These are phyloP conservation scores for Pseudogymnoascus sp. DNA, from an alignment of 2,329 filamentous ascomycete species.

Conservation along the genomic window DNA sequence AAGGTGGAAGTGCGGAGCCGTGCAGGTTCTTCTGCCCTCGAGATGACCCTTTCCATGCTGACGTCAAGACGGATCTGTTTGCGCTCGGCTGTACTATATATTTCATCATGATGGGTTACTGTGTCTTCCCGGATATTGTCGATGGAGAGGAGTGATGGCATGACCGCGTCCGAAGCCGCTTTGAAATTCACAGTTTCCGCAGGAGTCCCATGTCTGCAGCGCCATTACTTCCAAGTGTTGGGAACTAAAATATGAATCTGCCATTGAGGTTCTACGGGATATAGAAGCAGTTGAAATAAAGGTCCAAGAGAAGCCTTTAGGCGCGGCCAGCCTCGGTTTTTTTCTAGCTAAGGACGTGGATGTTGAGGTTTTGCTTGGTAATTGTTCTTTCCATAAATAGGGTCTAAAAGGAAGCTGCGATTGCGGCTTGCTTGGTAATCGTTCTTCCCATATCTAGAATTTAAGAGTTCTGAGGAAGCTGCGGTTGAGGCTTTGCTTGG, in stretches of 20 bases:
- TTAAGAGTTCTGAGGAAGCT: no score
- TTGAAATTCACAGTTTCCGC: slow-evolving; percentile 13
- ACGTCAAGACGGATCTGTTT: slow-evolving; percentile 18
- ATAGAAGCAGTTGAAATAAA: background rate
- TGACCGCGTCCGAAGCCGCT: slow-evolving; percentile 15
- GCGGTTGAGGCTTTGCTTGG: no score
- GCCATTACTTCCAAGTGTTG: background rate
- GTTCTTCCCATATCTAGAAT: no score
- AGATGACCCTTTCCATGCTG: slow-evolving; percentile 11
- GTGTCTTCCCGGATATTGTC: slow-evolving; percentile 17
- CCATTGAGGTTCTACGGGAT: background rate
- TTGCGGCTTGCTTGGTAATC: no score
- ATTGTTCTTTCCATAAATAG: no score
- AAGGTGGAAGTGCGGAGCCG: slow-evolving; percentile 12
- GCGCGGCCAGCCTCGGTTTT: no score
- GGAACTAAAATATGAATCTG: background rate
- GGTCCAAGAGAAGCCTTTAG: background rate
- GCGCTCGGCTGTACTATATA: slow-evolving; percentile 20
- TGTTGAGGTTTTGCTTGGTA: no score
- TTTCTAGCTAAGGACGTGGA: no score
- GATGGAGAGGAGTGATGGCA: slow-evolving; percentile 16
- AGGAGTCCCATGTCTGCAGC: slow-evolving; percentile 10
- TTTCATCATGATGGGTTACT: slow-evolving; percentile 17
- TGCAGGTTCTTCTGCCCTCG: slow-evolving; percentile 16
- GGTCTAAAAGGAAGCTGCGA: no score